Evolutionary conservation across 441 rosid genomes (phyloP), one percentile per base, ranked within the genome.

Genomic region (Gossypium davidsonii): DNA sequence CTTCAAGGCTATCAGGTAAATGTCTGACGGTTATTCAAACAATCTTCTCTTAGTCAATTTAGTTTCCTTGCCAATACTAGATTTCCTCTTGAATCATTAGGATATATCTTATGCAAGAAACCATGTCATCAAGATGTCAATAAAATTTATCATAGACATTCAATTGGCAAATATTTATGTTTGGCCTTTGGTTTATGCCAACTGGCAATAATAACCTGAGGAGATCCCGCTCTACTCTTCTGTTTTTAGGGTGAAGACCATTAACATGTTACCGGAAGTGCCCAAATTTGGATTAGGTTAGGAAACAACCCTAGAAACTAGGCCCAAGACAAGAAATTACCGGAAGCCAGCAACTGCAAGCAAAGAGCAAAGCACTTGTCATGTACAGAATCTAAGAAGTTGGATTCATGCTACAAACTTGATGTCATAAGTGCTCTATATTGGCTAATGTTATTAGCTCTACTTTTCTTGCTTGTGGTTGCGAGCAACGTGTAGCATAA

Each of bases 1-100:
- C 90, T 96, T 52, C 77, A 84, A 79, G 98, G 98, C 15, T 96
- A 86, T 85, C 98, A 93, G 98, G 99, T 93, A 84, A 80, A 9
- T 71, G 28, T 77, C 67, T 67, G 72, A 53, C 49, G 68, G 69
- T 52, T n/a, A 73, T 75, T 61, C 28, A n/a, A 72, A 72, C 55
- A 25, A 39, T 55, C 61, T 71, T 62, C 23, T 12, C 28, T 46
- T 46, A n/a, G 23, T 60, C 25, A 10, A 51, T 51, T 51, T 46
- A 67, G 60, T 52, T 68, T 15, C 26, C 46, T 68, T 28, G 72
- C 17, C 46, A 67, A 20, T 52, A 17, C 17, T 68, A 52, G 28
- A 51, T 52, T 68, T 71, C 46, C 67, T 59, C 23, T 23, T 10
- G 42, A 48, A 59, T 44, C 55, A 9, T 59, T 60, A 23, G 10